phyloP scores from a whole-genome alignment of 179 eudicot species.

The Heliamphora pulchella region DNA sequence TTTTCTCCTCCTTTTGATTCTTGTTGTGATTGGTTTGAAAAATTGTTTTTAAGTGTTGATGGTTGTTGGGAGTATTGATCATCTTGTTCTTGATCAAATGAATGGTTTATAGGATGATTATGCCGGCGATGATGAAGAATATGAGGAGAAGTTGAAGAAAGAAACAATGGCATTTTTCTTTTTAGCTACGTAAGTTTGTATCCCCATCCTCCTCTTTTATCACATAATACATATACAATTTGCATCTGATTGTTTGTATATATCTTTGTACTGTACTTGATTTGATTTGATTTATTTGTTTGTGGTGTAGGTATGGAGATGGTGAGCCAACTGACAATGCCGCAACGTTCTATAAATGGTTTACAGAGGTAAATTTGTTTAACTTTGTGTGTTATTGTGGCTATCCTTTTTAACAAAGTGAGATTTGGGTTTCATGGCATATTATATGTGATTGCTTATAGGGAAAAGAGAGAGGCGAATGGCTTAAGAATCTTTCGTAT shows the following conservation, averaged over 20 bases:
- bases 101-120: conserved; percentile 62
- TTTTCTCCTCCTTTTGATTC: neutral
- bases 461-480: conserved; percentile 51
- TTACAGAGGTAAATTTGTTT: conserved; percentile 52
- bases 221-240: no score
- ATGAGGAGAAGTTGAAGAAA: conserved; percentile 72
- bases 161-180: conserved; percentile 69
- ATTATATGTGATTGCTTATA: conserved; percentile 5
- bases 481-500: conserved; percentile 60
- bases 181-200: conserved; percentile 69
- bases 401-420: neutral
- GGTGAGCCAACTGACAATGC: conserved; percentile 98
- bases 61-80: conserved; percentile 16
- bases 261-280: neutral
- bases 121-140: conserved; percentile 75
- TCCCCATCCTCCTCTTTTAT: neutral
- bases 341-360: conserved; percentile 91
- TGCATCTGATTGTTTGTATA: neutral
- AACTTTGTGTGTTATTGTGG: no score
- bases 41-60: neutral
- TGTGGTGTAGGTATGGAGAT: conserved; percentile 66
- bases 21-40: neutral
- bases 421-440: conserved; percentile 1
- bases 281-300: neutral
- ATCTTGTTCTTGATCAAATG: neutral